Percentiles rank a stretch among this genome's conserved stretches.
These are phyloP conservation scores for Globisporangium nodosum DNA, from an alignment of 352 stramenopile genomes.

Conservation along the genomic window DNA sequence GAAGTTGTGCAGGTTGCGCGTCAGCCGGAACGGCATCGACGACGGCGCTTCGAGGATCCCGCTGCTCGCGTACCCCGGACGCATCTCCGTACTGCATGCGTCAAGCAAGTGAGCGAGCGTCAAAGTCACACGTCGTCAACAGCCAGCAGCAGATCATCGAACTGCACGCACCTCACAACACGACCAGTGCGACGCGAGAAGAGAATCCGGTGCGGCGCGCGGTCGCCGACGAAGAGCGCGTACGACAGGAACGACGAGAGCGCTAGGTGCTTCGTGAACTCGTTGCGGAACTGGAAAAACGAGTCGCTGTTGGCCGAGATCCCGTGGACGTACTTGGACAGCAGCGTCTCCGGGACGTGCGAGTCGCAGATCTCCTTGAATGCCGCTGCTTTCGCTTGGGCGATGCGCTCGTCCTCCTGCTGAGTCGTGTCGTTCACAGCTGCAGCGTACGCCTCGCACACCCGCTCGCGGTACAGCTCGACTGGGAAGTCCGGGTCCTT, in stretches of 20 bases:
- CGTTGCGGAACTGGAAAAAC: constrained; percentile 83
- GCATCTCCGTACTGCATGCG: constrained; percentile 62
- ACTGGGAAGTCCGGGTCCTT: constrained; percentile 76
- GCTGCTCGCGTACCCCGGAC: constrained; percentile 78
- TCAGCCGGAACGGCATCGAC: constrained; percentile 87
- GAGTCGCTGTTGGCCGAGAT: constrained; percentile 68
- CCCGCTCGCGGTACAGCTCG: constrained; percentile 68
- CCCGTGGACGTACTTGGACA: constrained; percentile 82
- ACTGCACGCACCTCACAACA: constrained; percentile 40
- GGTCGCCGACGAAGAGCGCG: constrained; percentile 79
- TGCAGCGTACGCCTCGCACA: constrained; percentile 63
- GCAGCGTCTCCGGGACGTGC: constrained; percentile 78
- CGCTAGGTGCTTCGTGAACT: constrained; percentile 84
- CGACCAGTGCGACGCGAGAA: constrained; percentile 77
- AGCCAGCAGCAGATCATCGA: not conserved
- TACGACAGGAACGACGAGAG: constrained; percentile 86
- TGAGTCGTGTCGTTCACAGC: constrained; percentile 26
- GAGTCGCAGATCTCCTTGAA: constrained; percentile 76
- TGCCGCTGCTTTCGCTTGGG: constrained; percentile 53
- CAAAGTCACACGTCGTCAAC: not conserved
- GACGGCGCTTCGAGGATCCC: constrained; percentile 76
- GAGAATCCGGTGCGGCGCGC: constrained; percentile 76
- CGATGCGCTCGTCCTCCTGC: constrained; percentile 61
- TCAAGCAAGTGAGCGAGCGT: not conserved
- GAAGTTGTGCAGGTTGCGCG: constrained; percentile 86